These are phyloP conservation scores for Annulohypoxylon maeteangense DNA, from an alignment of 495 filamentous ascomycete species.

Conservation along the genomic window DNA sequence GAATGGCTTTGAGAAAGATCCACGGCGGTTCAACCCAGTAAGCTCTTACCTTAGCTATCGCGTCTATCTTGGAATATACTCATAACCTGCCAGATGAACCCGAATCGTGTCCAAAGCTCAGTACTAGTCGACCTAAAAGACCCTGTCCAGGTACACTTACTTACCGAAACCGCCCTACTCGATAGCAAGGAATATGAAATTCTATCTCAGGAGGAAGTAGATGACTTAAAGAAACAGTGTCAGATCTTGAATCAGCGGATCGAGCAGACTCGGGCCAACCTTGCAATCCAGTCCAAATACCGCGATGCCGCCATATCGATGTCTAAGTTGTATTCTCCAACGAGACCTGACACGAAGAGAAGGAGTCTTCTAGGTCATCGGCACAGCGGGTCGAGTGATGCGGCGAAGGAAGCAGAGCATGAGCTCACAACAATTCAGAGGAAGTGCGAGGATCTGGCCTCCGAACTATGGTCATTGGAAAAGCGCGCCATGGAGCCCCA, in stretches of 20 bases:
- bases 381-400: slow-evolving; percentile 52
- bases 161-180: slow-evolving; percentile 91
- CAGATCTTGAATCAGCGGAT: slow-evolving; percentile 75
- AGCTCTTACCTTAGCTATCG: slow-evolving; percentile 28
- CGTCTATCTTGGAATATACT: slow-evolving; percentile 10
- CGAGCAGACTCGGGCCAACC: slow-evolving; percentile 79
- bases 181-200: slow-evolving; percentile 88
- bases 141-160: slow-evolving; percentile 77
- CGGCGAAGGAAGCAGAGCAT: slow-evolving; percentile 71
- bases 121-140: slow-evolving; percentile 62
- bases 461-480: slow-evolving; percentile 81
- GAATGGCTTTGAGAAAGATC: slow-evolving; percentile 57
- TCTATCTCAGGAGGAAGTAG: slow-evolving; percentile 88
- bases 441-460: slow-evolving; percentile 85
- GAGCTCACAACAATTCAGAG: slow-evolving; percentile 77
- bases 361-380: slow-evolving; percentile 66
- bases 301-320: slow-evolving; percentile 91
- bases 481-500: slow-evolving; percentile 76
- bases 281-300: slow-evolving; percentile 92
- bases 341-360: slow-evolving; percentile 52
- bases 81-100: slow-evolving; percentile 50
- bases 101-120: slow-evolving; percentile 53
- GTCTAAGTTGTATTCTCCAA: slow-evolving; percentile 73
- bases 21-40: slow-evolving; percentile 60
- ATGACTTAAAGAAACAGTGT: slow-evolving; percentile 87